Conservation (phyloP, 2,329 filamentous ascomycete genomes). For the Trichoderma harzianum region DNA sequence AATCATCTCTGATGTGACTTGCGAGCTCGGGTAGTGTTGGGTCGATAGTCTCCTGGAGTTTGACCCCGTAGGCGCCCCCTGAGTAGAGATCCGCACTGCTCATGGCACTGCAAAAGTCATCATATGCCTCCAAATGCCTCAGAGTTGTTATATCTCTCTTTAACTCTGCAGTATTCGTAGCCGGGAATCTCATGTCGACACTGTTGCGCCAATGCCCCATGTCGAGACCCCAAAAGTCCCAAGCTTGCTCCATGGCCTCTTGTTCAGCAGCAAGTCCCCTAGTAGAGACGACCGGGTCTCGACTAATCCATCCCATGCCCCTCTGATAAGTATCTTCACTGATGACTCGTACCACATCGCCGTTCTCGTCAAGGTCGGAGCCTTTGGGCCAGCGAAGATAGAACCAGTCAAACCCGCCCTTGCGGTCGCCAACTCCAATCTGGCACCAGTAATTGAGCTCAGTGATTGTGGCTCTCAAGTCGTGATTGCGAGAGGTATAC, state of each 20-base stretch:
- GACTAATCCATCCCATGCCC: conserved; percentile 74
- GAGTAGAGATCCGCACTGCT: conserved; percentile 65
- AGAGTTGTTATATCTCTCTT: background rate
- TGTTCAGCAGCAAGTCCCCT: conserved; percentile 49
- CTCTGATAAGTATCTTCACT: conserved; percentile 74
- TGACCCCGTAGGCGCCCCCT: conserved; percentile 42
- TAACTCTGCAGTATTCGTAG: conserved; percentile 24
- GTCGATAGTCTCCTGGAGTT: conserved; percentile 54
- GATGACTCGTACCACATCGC: conserved; percentile 69
- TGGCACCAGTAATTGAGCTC: conserved; percentile 98
- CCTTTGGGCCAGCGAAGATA: conserved; percentile 73
- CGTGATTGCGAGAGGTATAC: conserved; percentile 64
- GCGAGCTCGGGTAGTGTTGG: conserved; percentile 57
- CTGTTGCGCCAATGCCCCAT: conserved; percentile 54
- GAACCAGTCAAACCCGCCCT: conserved; percentile 88
- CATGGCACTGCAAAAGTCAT: conserved; percentile 54
- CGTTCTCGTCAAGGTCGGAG: conserved; percentile 63
- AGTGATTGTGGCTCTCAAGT: conserved; percentile 76
- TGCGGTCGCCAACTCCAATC: conserved; percentile 85
- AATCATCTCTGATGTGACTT: conserved; percentile 47
- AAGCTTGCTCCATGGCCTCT: conserved; percentile 61
- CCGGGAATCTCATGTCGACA: conserved; percentile 39
- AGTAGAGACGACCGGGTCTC: conserved; percentile 50
- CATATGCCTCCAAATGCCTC: conserved; percentile 47
- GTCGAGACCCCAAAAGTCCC: conserved; percentile 66